These are phyloP conservation scores for Pleurotus ostreatus DNA, from an alignment of 768 basidiomycete genomes.

Conservation along the genomic window DNA sequence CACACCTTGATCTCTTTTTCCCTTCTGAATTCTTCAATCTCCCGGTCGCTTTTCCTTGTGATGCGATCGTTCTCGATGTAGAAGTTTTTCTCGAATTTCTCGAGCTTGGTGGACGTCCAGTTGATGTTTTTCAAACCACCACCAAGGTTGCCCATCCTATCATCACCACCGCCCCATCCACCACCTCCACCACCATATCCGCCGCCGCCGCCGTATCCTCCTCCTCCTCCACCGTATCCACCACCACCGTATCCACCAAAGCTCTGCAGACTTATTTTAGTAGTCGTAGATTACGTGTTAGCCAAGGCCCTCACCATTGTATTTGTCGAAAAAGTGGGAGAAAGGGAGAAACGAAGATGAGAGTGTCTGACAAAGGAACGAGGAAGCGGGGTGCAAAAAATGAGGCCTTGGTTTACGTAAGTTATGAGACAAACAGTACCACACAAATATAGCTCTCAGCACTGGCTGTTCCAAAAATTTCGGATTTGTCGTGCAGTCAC, in stretches of 20 bases:
- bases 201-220: constrained; percentile 28
- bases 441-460: neutral
- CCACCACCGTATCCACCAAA: constrained; percentile 34
- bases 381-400: constrained; percentile 1
- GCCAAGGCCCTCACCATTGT: neutral
- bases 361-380: neutral
- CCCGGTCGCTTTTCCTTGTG: constrained; percentile 68
- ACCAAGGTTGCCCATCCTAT: constrained; percentile 80
- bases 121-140: constrained; percentile 79
- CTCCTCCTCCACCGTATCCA: constrained; percentile 13
- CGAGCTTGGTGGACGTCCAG: constrained; percentile 71
- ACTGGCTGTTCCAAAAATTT: constrained; percentile 1
- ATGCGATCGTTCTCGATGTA: constrained; percentile 90
- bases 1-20: constrained; percentile 83
- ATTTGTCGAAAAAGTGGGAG: neutral
- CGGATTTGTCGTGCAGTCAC: neutral
- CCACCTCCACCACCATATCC: constrained; percentile 47
- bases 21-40: constrained; percentile 84
- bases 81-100: constrained; percentile 97
- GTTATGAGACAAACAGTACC: neutral
- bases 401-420: neutral
- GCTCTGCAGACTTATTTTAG: constrained; percentile 25
- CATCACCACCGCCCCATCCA: constrained; percentile 52
- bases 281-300: neutral
- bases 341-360: neutral